Conservation (phyloP, 2,329 filamentous ascomycete species). For the Aspergillus pseudotamarii region DNA sequence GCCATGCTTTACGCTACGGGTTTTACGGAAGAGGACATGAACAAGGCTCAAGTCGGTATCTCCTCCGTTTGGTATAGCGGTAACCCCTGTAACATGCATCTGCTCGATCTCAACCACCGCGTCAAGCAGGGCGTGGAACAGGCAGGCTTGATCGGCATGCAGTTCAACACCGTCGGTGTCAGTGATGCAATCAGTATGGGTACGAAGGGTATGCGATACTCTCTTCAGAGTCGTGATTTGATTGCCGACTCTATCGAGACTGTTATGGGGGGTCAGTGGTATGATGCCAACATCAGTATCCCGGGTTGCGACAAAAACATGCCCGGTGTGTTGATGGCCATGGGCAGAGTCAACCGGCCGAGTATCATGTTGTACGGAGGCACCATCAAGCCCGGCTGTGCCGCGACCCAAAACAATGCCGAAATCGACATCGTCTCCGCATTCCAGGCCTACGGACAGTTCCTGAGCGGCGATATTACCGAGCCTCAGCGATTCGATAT, state of each 20-base stretch:
- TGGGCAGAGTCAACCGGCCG: slow-evolving; percentile 91
- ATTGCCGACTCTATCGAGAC: slow-evolving; percentile 99
- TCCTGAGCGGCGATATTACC: slow-evolving; percentile 84
- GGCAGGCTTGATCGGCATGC: slow-evolving; percentile 85
- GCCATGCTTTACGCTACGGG: slow-evolving; percentile 98
- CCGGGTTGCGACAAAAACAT: slow-evolving; percentile 99
- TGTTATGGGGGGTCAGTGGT: slow-evolving; percentile 98
- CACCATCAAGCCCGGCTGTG: slow-evolving; percentile 89
- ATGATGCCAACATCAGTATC: slow-evolving; percentile 94
- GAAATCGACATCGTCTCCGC: slow-evolving; percentile 93
- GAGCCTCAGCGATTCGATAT: slow-evolving; percentile 94
- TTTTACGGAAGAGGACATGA: slow-evolving; percentile 81
- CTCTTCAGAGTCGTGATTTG: slow-evolving; percentile 89
- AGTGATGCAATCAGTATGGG: slow-evolving; percentile 99
- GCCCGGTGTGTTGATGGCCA: slow-evolving; percentile 89
- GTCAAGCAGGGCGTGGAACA: slow-evolving; percentile 73
- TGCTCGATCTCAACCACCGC: slow-evolving; percentile 82
- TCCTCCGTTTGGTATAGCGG: slow-evolving; percentile 98
- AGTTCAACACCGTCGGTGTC: slow-evolving; percentile 99
- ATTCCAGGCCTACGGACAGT: slow-evolving; percentile 97
- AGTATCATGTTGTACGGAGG: slow-evolving; percentile 98
- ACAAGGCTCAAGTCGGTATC: slow-evolving; percentile 96
- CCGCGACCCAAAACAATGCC: slow-evolving; percentile 69
- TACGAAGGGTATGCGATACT: slow-evolving; percentile 94
- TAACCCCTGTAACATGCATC: slow-evolving; percentile 99